Percentiles rank a stretch among this genome's conserved stretches.
Conservation (phyloP, 2,329 filamentous ascomycete species). For the Xylariaceae sp. region DNA sequence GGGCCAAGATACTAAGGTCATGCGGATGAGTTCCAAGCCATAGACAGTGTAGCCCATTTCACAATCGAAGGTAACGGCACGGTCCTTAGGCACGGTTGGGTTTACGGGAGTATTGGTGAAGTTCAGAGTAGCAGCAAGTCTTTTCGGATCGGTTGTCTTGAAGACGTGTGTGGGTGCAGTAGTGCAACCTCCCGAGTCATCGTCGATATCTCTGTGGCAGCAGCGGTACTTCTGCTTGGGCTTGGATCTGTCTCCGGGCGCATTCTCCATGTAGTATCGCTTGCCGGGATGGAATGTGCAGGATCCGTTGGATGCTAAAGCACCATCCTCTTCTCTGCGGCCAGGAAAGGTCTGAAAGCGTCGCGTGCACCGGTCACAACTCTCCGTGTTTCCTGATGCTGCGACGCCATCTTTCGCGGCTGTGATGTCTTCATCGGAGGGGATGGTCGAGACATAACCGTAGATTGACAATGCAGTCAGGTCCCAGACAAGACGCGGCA, state of each 20-base stretch:
- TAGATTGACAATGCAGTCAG: slow-evolving; percentile 61
- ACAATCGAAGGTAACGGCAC: slow-evolving; percentile 85
- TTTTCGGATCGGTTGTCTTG: slow-evolving; percentile 73
- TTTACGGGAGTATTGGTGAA: slow-evolving; percentile 77
- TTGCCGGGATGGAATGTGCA: slow-evolving; percentile 83
- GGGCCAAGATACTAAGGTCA: slow-evolving; percentile 90
- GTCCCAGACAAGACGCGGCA: slow-evolving; percentile 62
- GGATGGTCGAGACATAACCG: slow-evolving; percentile 73
- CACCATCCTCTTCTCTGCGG: slow-evolving; percentile 71
- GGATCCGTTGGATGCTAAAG: slow-evolving; percentile 70
- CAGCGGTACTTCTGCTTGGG: slow-evolving; percentile 69
- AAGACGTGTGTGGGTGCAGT: slow-evolving; percentile 76
- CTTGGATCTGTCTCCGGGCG: slow-evolving; percentile 55
- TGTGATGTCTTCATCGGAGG: slow-evolving; percentile 63
- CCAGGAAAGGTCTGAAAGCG: slow-evolving; percentile 93
- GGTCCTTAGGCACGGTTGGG: slow-evolving; percentile 44
- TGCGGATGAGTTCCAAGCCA: slow-evolving; percentile 83
- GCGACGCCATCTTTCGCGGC: slow-evolving; percentile 63
- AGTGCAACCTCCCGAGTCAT: slow-evolving; percentile 66
- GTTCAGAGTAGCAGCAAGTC: slow-evolving; percentile 74
- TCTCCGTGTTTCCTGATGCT: slow-evolving; percentile 74
- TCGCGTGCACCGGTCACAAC: slow-evolving; percentile 80
- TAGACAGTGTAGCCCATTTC: slow-evolving; percentile 95
- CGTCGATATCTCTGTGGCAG: slow-evolving; percentile 72
- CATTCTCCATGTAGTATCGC: slow-evolving; percentile 55